Conservation (phyloP, 2,329 filamentous ascomycete species). For the Fusarium penzigii region DNA sequence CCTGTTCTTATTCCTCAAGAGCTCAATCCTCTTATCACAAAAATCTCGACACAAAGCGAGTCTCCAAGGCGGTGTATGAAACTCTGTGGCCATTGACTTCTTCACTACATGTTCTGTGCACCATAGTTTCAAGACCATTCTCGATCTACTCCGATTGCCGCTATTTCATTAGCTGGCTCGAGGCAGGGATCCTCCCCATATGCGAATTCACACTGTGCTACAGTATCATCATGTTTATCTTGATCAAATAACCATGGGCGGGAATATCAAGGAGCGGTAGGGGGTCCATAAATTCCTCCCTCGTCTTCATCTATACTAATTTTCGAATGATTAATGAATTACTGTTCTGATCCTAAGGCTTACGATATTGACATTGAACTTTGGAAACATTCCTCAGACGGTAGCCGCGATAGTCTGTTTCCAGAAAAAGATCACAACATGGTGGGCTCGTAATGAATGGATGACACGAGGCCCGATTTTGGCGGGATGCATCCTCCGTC, state of each 20-base stretch:
- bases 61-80: too few species aligned
- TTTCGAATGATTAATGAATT: background rate
- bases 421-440: conserved; percentile 5
- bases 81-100: too few species aligned
- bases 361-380: too few species aligned
- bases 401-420: background rate
- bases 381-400: too few species aligned
- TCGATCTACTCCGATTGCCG: background rate
- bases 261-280: background rate
- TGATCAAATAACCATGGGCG: background rate
- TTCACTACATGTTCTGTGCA: background rate
- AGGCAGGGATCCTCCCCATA: background rate
- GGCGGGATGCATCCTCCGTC: conserved; percentile 20
- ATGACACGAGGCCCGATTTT: conserved; percentile 18
- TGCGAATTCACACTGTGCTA: background rate
- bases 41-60: background rate
- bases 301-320: background rate
- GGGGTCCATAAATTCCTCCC: background rate
- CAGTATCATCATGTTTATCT: background rate
- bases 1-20: too few species aligned
- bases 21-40: too few species aligned
- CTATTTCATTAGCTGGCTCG: background rate
- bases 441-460: conserved; percentile 15
- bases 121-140: background rate
- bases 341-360: too few species aligned